Evolutionary conservation across 2,329 filamentous ascomycete species (phyloP), one percentile per base, ranked within the genome.

Genomic region (Penicillium aurantiogriseum): DNA sequence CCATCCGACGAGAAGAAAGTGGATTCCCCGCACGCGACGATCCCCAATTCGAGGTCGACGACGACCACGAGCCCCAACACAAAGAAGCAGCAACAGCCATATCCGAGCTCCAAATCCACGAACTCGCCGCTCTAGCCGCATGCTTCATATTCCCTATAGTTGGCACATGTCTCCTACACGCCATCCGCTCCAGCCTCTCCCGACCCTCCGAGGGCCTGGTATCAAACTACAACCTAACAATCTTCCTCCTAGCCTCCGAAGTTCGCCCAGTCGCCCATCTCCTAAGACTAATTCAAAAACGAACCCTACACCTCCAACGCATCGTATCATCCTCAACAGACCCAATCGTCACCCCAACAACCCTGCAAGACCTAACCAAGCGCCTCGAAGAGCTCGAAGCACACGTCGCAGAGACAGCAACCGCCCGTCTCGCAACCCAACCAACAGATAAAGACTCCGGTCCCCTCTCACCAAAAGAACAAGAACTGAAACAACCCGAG

Each of bases 161-260:
- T 4, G 90, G 90, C n/a, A 90, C 92, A 29, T 94, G 89, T 75
- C 79, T 97, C 39, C 80, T 97, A 11, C 92, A 97, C 70, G 79
- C 85, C 21, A 89, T 97, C 57, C 86, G 93, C 50, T 83, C 83
- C 9, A 91, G 93, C 67, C 84, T 97, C 19, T 92, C 89, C 25
- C 83, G 90, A 2, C 90, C 90, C 0, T 92, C 91, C 0, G 92
- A 95, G 71, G 90, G 90, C 1, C 80, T 97, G 11, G 88, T 97
- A 7, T 96, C 91, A 5, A 90, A 96, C 73, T 95, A 93, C 76
- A 97, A 97, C 73, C 81, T 97, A 54, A 92, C 88, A 13, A 90
- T 97, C 51, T 97, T 97, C 73, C 80, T 96, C 3, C 82, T 96
- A 19, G 90, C 89, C 1, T 90, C 93, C 4, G 93, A 97, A 75